A percentile compares a stretch with the other conserved stretches of the same genome.
Conservation (phyloP, 306 rosid genomes). For the Alnus glutinosa region DNA sequence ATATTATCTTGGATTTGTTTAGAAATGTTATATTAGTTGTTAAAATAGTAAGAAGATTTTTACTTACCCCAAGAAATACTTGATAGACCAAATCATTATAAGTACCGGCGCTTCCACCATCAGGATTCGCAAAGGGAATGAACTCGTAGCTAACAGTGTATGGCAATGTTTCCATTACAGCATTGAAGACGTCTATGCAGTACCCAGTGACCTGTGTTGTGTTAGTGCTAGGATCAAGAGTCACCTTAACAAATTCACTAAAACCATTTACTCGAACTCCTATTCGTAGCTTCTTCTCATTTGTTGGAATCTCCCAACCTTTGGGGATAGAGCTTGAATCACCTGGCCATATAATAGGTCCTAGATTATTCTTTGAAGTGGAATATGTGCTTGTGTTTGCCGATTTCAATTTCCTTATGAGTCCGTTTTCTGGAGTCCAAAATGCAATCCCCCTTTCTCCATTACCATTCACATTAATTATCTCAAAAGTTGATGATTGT, state of each 20-base stretch:
- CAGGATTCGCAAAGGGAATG: slow-evolving; percentile 24
- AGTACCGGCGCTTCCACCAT: slow-evolving; percentile 34
- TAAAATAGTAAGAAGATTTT: not conserved
- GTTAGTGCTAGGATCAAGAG: slow-evolving; percentile 6
- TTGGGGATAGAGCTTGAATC: slow-evolving; percentile 32
- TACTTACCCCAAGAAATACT: slow-evolving; percentile 47
- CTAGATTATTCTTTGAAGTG: slow-evolving; percentile 23
- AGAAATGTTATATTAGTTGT: no score
- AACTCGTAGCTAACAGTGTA: slow-evolving; percentile 43
- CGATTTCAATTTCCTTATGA: slow-evolving; percentile 23
- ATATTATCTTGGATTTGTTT: no score
- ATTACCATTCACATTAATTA: slow-evolving; percentile 43
- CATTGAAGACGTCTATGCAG: slow-evolving; percentile 53
- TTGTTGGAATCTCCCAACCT: slow-evolving; percentile 55
- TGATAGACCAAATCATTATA: slow-evolving; percentile 43
- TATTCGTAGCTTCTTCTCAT: slow-evolving; percentile 37
- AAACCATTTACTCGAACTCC: slow-evolving; percentile 39
- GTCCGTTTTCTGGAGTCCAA: slow-evolving; percentile 49
- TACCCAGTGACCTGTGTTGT: slow-evolving; percentile 36
- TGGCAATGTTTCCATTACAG: slow-evolving; percentile 36
- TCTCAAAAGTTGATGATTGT: slow-evolving; percentile 20
- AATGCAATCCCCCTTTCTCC: slow-evolving; percentile 47
- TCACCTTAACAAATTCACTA: slow-evolving; percentile 31
- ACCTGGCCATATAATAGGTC: slow-evolving; percentile 60
- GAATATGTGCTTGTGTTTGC: not conserved